Conservation (phyloP, 2,329 filamentous ascomycete species). For the Ophiosphaerella narmari region DNA sequence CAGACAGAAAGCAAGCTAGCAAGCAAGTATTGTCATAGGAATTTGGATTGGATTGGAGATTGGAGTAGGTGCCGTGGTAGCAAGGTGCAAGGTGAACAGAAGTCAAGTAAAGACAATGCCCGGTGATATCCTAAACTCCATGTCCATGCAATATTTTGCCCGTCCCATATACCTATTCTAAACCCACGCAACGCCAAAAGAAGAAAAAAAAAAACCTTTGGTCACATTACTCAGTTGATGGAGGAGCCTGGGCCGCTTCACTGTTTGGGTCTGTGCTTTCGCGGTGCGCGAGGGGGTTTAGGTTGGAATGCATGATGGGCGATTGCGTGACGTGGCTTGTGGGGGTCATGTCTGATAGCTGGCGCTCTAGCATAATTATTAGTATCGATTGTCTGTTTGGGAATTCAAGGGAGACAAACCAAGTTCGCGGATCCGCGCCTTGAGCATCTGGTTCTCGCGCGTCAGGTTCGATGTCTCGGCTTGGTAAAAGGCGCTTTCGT, state of each 20-base stretch:
- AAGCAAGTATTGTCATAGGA: too few relatives aligned
- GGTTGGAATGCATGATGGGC: slow-evolving; percentile 31
- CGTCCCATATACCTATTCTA: not conserved
- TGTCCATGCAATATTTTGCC: slow-evolving; percentile 6
- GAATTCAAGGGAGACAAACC: slow-evolving; percentile 51
- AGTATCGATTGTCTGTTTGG: not conserved
- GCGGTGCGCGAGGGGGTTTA: slow-evolving; percentile 28
- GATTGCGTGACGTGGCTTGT: slow-evolving; percentile 37
- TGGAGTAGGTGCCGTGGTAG: not conserved
- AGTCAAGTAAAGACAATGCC: not conserved
- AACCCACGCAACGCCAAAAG: not conserved
- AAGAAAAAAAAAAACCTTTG: not conserved
- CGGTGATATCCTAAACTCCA: slow-evolving; percentile 9
- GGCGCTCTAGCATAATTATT: slow-evolving; percentile 35
- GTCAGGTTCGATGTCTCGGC: slow-evolving; percentile 79
- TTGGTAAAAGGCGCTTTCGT: slow-evolving; percentile 80
- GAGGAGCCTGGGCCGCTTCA: slow-evolving; percentile 2
- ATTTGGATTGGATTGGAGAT: too few relatives aligned
- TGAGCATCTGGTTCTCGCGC: slow-evolving; percentile 82
- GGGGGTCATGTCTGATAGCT: slow-evolving; percentile 40
- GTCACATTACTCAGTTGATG: slow-evolving; percentile 2
- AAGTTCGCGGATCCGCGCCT: slow-evolving; percentile 72
- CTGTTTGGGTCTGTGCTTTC: slow-evolving; percentile 10
- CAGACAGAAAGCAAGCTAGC: too few relatives aligned
- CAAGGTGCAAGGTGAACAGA: not conserved